Evolutionary conservation across 2,329 filamentous ascomycete species (phyloP).

Genomic region (Coniella vitis): DNA sequence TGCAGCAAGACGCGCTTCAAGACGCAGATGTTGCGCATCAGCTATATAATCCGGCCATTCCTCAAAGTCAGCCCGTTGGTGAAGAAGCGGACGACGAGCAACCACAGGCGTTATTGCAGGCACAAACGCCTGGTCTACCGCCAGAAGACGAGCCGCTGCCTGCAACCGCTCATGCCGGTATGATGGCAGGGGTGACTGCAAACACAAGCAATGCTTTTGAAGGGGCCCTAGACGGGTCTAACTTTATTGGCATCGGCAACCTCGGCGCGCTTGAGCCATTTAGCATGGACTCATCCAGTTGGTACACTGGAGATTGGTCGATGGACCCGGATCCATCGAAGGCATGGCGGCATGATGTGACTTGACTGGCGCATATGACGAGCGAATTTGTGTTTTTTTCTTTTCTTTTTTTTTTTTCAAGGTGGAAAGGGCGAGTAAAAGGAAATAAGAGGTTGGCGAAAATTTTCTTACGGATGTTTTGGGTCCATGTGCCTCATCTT

Average conservation of each 20-base stretch:
- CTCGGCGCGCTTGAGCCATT: slow-evolving; percentile 20
- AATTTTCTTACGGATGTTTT: no score
- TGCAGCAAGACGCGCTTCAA: slow-evolving; percentile 16
- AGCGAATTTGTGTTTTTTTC: background rate
- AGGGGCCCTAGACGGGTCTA: slow-evolving; percentile 27
- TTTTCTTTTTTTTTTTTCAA: background rate
- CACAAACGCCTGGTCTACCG: slow-evolving; percentile 10
- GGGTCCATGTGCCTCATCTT: background rate
- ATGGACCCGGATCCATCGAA: slow-evolving; percentile 11
- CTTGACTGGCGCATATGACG: background rate
- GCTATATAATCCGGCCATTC: slow-evolving; percentile 15
- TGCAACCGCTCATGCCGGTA: slow-evolving; percentile 8
- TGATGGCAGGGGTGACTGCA: slow-evolving; percentile 18
- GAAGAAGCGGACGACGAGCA: slow-evolving; percentile 18
- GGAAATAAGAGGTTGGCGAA: no score
- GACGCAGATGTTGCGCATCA: slow-evolving; percentile 16
- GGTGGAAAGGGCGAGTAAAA: no score
- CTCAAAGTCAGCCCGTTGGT: slow-evolving; percentile 10
- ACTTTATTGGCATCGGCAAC: slow-evolving; percentile 20
- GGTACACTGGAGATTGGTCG: slow-evolving; percentile 15
- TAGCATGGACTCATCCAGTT: slow-evolving; percentile 18
- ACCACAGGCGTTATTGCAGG: slow-evolving; percentile 11
- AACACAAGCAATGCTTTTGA: slow-evolving; percentile 29
- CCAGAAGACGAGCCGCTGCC: slow-evolving; percentile 14
- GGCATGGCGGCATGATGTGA: slow-evolving; percentile 12